Evolutionary conservation across 1,284 basidiomycete species (phyloP).

Genomic region (Laetiporus sulphureus): DNA sequence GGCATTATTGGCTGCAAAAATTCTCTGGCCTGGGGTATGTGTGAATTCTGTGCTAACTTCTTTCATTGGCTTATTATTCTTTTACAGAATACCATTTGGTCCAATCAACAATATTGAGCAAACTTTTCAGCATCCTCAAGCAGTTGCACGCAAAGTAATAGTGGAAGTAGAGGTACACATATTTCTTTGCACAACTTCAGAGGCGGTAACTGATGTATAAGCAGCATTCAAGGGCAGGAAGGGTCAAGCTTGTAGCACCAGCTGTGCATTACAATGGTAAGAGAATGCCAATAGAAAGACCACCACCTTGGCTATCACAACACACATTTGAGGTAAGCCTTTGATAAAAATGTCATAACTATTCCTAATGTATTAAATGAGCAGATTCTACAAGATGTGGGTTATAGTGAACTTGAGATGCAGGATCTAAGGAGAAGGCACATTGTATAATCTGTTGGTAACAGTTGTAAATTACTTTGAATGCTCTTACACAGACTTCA

Average conservation of each 20-base stretch:
- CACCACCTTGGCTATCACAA: constrained; percentile 82
- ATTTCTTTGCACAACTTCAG: constrained; percentile 9
- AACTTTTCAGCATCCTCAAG: constrained; percentile 91
- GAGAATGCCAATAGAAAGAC: constrained; percentile 66
- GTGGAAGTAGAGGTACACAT: constrained; percentile 54
- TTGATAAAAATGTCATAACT: neutral
- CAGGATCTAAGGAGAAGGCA: constrained; percentile 41
- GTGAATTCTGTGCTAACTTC: neutral
- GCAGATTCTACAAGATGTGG: constrained; percentile 66
- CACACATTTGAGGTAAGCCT: constrained; percentile 68
- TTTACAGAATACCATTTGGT: constrained; percentile 75
- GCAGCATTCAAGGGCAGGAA: constrained; percentile 50
- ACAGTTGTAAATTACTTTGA: no score
- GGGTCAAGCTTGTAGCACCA: constrained; percentile 81
- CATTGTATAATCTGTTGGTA: constrained; percentile 48
- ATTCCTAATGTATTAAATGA: constrained; percentile 1
- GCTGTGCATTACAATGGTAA: constrained; percentile 85
- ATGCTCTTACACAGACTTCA: no score
- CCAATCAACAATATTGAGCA: constrained; percentile 90
- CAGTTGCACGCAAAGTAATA: constrained; percentile 53
- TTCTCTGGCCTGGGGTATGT: constrained; percentile 71
- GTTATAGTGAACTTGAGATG: constrained; percentile 54
- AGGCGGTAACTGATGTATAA: constrained; percentile 1
- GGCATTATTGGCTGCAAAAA: constrained; percentile 67
- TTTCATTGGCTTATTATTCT: constrained; percentile 3